phyloP scores from a whole-genome alignment of 1,139 yeast genomes.

The Hansenula anomala region DNA sequence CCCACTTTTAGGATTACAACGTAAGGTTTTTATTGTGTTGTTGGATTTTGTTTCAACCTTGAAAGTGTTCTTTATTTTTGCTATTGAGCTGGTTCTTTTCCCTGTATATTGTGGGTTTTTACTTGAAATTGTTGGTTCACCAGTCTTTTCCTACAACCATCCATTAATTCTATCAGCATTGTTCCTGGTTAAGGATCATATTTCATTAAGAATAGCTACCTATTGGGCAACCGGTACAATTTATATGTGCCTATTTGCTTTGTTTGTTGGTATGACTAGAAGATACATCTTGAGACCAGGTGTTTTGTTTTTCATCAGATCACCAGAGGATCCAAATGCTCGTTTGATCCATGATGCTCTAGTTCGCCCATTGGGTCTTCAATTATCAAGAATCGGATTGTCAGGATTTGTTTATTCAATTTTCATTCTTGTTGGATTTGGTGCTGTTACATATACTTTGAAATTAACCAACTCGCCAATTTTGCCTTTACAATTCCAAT shows the following conservation, averaged over 20 bases:
- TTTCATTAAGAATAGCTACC: conserved; percentile 23
- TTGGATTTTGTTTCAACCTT: conserved; percentile 58
- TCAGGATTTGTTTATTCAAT: conserved; percentile 75
- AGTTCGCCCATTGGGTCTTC: conserved; percentile 67
- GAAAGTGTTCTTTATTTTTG: conserved; percentile 71
- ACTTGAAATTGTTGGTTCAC: conserved; percentile 64
- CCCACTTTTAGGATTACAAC: conserved; percentile 44
- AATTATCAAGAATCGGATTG: conserved; percentile 66
- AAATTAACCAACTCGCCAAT: conserved; percentile 17
- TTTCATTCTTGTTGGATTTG: conserved; percentile 72
- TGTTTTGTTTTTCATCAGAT: conserved; percentile 82
- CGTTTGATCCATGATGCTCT: conserved; percentile 87
- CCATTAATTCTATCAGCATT: conserved; percentile 26
- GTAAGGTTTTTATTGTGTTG: conserved; percentile 45
- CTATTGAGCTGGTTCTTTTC: conserved; percentile 75
- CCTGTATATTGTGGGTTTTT: conserved; percentile 86
- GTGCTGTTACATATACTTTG: conserved; percentile 44
- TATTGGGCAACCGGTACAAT: conserved; percentile 79
- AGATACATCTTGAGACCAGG: conserved; percentile 76
- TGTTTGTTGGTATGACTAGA: conserved; percentile 82
- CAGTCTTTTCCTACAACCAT: conserved; percentile 33
- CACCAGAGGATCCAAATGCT: conserved; percentile 92
- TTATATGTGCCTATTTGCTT: conserved; percentile 85
- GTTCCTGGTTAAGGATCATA: conserved; percentile 17
- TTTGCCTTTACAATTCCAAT: conserved; percentile 10